These are phyloP conservation scores for Euphorbia peplus DNA, from an alignment of 345 rosid species.

Conservation along the genomic window DNA sequence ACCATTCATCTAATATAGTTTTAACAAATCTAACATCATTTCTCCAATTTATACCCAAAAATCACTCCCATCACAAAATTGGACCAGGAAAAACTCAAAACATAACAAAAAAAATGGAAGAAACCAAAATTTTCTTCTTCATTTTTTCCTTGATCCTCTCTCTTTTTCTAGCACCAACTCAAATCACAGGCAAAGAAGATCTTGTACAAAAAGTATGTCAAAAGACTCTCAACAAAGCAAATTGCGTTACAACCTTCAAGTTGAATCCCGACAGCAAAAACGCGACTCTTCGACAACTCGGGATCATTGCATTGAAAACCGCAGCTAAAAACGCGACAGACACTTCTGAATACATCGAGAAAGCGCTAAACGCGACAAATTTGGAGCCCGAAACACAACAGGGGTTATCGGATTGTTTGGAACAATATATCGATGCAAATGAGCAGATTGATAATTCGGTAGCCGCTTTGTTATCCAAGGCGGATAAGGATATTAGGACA, in stretches of 20 bases:
- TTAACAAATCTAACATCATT: neutral
- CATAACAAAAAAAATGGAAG: slow-evolving; percentile 23
- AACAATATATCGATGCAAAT: slow-evolving; percentile 48
- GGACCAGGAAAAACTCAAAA: neutral
- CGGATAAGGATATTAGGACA: slow-evolving; percentile 29
- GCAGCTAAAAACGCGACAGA: slow-evolving; percentile 47
- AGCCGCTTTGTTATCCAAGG: slow-evolving; percentile 43
- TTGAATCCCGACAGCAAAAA: slow-evolving; percentile 35
- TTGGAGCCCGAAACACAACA: slow-evolving; percentile 53
- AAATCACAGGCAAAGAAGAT: neutral
- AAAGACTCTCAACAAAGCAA: slow-evolving; percentile 31
- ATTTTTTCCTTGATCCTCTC: slow-evolving; percentile 21
- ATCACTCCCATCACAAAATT: neutral
- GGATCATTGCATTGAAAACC: slow-evolving; percentile 39
- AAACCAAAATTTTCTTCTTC: slow-evolving; percentile 11
- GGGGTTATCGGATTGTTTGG: slow-evolving; percentile 54
- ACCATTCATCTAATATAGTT: neutral
- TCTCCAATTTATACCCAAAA: neutral
- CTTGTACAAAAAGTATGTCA: slow-evolving; percentile 38
- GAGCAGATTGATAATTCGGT: slow-evolving; percentile 59
- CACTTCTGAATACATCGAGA: slow-evolving; percentile 35
- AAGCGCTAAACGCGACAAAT: slow-evolving; percentile 7
- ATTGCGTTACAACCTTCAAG: slow-evolving; percentile 46
- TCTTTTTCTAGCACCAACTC: slow-evolving; percentile 12
- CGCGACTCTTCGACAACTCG: slow-evolving; percentile 43